Conservation (phyloP, 352 stramenopile species). For the Phytophthora idaei region DNA sequence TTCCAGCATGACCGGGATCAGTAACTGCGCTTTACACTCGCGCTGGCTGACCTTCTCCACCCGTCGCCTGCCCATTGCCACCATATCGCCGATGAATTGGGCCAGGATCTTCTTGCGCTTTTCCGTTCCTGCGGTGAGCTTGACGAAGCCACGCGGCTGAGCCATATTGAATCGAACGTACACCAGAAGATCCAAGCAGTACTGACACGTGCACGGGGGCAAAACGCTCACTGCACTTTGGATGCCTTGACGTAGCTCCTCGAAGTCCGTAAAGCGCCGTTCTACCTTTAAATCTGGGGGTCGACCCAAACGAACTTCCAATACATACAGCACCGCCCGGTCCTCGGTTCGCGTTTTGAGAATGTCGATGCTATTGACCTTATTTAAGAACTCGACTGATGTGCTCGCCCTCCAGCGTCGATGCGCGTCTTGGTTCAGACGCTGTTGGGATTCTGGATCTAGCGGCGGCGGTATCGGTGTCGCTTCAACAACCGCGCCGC, state of each 20-base stretch:
- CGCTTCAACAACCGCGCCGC: background rate
- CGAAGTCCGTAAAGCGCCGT: slow-evolving; percentile 58
- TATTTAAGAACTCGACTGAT: slow-evolving; percentile 40
- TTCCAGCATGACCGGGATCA: slow-evolving; percentile 41
- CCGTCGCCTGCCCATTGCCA: slow-evolving; percentile 33
- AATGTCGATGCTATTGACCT: slow-evolving; percentile 48
- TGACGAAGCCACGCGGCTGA: slow-evolving; percentile 44
- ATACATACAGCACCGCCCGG: slow-evolving; percentile 36
- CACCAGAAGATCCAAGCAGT: slow-evolving; percentile 55
- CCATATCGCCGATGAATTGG: slow-evolving; percentile 45
- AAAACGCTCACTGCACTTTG: slow-evolving; percentile 25
- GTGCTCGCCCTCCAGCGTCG: slow-evolving; percentile 26
- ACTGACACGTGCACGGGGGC: slow-evolving; percentile 45
- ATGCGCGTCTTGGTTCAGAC: slow-evolving; percentile 34
- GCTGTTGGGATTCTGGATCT: background rate
- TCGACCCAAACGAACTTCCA: slow-evolving; percentile 42
- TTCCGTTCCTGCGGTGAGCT: slow-evolving; percentile 29
- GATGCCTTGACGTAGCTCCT: slow-evolving; percentile 39
- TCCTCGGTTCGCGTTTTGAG: slow-evolving; percentile 23
- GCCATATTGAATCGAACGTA: slow-evolving; percentile 46
- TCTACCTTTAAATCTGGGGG: slow-evolving; percentile 29
- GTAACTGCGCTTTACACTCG: slow-evolving; percentile 35
- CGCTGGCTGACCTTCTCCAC: slow-evolving; percentile 17
- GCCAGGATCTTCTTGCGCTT: slow-evolving; percentile 48
- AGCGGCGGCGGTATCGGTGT: background rate